Evolutionary conservation across 2,329 filamentous ascomycete species (phyloP).

Genomic region (Phyllosticta citrichinensis): DNA sequence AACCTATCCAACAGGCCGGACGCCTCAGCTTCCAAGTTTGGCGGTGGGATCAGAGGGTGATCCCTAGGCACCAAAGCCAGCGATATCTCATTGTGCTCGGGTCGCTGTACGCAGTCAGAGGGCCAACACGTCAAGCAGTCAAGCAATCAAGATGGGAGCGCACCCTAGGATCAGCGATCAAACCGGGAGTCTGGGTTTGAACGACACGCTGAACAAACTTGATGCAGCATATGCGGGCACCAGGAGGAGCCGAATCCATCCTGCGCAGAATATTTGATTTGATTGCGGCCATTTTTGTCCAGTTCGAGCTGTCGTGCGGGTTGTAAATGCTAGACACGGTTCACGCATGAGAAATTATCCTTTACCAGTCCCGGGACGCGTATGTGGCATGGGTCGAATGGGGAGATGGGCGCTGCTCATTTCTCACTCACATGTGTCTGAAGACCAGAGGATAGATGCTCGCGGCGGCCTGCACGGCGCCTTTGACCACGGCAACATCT

Average conservation of each 20-base stretch:
- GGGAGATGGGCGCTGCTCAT: neutral
- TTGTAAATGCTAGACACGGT: constrained; percentile 65
- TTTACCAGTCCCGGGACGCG: neutral
- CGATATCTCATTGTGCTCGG: constrained; percentile 73
- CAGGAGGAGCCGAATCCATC: constrained; percentile 70
- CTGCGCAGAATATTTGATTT: constrained; percentile 80
- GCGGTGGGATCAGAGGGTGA: constrained; percentile 68
- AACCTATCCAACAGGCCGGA: constrained; percentile 84
- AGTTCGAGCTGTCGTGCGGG: constrained; percentile 67
- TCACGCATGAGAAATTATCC: constrained; percentile 19
- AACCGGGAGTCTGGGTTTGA: constrained; percentile 78
- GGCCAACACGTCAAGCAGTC: neutral
- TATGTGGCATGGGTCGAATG: neutral
- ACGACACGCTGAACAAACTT: constrained; percentile 95
- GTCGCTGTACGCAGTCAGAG: constrained; percentile 41
- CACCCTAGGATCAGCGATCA: constrained; percentile 74
- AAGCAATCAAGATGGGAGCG: constrained; percentile 23
- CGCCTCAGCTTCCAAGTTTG: constrained; percentile 83
- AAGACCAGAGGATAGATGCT: constrained; percentile 90
- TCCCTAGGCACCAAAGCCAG: constrained; percentile 74
- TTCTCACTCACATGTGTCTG: constrained; percentile 74
- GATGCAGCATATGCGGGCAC: constrained; percentile 85
- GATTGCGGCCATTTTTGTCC: constrained; percentile 80
- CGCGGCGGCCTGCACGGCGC: constrained; percentile 76
- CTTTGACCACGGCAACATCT: constrained; percentile 73